Base-by-base conservation (phyloP, 2,329 filamentous ascomycete species). In the Botryotinia globosa region DNA sequence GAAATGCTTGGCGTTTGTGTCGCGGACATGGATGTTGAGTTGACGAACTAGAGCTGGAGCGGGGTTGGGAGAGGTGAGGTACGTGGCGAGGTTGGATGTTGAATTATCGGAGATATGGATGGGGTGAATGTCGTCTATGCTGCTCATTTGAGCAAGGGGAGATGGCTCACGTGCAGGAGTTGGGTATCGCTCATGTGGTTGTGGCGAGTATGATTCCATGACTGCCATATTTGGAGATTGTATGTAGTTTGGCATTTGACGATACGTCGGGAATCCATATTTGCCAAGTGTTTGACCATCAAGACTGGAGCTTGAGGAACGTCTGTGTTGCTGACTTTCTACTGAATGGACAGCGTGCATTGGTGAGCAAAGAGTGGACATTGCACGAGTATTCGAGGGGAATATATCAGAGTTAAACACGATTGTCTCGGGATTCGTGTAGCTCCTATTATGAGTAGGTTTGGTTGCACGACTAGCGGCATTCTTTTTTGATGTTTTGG, bases 241-340 rank as follows among this genome's bases (percentile, higher is more conserved):
- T 51, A 87, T 80, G 77, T 86, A 87, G 54, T 86, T 82, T 61
- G 92, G 91, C 81, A 94, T 86, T 78, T 92, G 90, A 73, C 91
- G 91, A 83, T 96, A 97, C 64, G 92, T 92, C n/a, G 94, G 91
- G 83, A 93, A 97, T 74, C 91, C 91, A 82, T 90, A 95, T 76
- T 90, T 90, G 77, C 87, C 89, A 72, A 93, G 83, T 51, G 88
- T 85, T 73, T 85, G 84, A 76, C 88, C 88, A 76, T 94, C 92
- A 63, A 94, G 85, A 78, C 88, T 89, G 78, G 89, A 90, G 62
- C 87, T 88, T 32, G 92, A 94, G 16, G 87, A 86, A 63, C 91
- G 89, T 75, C 92, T 83, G 77, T 85, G 83, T 77, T 86, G 83
- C 80, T 80, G 81, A 78, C 68, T 68, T 76, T 77, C 78, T 74